A percentile compares a stretch with the other conserved stretches of the same genome.
These are phyloP conservation scores for Trichophyton rubrum DNA, from an alignment of 2,329 filamentous ascomycete genomes.

Conservation along the genomic window DNA sequence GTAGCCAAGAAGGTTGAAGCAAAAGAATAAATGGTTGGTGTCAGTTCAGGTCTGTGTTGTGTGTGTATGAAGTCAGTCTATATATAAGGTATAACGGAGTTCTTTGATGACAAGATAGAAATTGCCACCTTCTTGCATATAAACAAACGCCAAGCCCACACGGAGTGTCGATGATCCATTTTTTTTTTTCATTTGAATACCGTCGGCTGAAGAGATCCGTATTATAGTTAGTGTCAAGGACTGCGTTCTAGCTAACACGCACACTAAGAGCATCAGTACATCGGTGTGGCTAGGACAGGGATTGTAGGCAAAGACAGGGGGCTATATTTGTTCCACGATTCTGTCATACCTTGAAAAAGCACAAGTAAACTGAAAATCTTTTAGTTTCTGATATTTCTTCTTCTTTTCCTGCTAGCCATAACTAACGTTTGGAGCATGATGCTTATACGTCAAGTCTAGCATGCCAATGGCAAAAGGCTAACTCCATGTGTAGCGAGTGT, in stretches of 20 bases:
- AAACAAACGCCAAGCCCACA: background rate
- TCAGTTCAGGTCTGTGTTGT: too few relatives aligned
- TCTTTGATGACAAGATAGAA: background rate
- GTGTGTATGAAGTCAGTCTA: too few relatives aligned
- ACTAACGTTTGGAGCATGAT: background rate
- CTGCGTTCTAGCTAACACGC: background rate
- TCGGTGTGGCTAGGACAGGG: background rate
- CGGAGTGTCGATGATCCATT: background rate
- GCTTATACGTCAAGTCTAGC: background rate
- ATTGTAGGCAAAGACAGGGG: background rate
- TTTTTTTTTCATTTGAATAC: background rate
- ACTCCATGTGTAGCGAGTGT: background rate
- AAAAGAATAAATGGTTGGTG: background rate
- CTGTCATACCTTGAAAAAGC: background rate
- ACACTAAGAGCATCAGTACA: background rate
- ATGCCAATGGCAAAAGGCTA: background rate
- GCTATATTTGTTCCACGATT: background rate
- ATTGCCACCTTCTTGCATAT: background rate
- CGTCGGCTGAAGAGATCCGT: background rate
- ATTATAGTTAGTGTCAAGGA: background rate
- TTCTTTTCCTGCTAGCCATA: background rate
- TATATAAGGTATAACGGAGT: background rate
- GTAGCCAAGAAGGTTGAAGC: background rate
- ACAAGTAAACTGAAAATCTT: background rate
- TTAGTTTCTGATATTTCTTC: background rate